Evolutionary conservation across 2,329 filamentous ascomycete genomes (phyloP).

Genomic region (Ophiostoma montium): DNA sequence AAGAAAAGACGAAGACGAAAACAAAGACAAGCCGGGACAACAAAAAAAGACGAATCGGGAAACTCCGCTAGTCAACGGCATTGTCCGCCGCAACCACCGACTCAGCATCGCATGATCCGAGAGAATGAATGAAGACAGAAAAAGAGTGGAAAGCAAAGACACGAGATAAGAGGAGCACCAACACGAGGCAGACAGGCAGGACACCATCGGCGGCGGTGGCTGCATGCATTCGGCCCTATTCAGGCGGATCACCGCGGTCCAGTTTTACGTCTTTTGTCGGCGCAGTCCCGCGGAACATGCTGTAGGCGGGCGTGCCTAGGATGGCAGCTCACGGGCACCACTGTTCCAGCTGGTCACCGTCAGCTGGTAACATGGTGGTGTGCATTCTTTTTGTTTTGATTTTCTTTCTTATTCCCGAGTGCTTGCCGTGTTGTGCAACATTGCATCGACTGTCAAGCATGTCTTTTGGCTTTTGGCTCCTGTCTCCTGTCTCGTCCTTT

Average conservation of each 20-base stretch:
- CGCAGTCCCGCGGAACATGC: neutral
- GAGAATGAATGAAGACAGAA: neutral
- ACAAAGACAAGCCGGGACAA: too few relatives aligned
- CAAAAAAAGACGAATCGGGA: neutral
- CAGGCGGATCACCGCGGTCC: constrained; percentile 10
- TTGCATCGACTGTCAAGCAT: neutral
- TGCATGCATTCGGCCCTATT: constrained; percentile 16
- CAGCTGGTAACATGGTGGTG: neutral
- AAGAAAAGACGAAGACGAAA: neutral
- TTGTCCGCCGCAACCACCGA: too few relatives aligned
- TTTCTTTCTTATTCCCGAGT: neutral
- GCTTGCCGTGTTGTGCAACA: neutral
- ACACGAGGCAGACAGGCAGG: neutral
- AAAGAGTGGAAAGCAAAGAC: neutral
- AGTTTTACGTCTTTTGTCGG: constrained; percentile 2
- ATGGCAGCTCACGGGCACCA: too few relatives aligned
- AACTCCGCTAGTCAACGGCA: too few relatives aligned
- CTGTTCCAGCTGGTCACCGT: neutral
- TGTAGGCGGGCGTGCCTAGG: too few relatives aligned
- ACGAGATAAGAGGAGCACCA: neutral
- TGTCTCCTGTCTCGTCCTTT: neutral
- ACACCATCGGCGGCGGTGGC: constrained; percentile 2
- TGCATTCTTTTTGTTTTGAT: neutral
- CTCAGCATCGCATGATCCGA: too few relatives aligned
- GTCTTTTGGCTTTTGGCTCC: neutral